Conservation (phyloP, 179 eudicot genomes). For the Patellifolia procumbens region DNA sequence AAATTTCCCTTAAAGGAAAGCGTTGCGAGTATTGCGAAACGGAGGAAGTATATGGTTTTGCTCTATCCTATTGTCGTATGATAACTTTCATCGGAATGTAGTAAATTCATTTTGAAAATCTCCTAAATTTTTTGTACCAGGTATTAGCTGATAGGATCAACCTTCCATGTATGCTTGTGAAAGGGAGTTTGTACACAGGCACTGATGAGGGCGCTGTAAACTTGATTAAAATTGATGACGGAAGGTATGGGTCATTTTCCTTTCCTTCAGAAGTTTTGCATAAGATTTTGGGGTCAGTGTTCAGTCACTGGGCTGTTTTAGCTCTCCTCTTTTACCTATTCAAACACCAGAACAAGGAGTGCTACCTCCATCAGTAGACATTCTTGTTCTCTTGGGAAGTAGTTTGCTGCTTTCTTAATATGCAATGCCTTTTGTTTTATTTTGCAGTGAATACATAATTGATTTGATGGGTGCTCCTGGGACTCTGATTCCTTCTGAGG, state of each 20-base stretch:
- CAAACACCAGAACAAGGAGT: not conserved
- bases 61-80: not conserved
- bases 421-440: slow-evolving; percentile 23
- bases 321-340: not conserved
- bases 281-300: slow-evolving; percentile 1
- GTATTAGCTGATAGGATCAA: slow-evolving; percentile 88
- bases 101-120: not conserved
- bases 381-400: slow-evolving; percentile 12
- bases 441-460: slow-evolving; percentile 82
- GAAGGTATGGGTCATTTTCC: slow-evolving; percentile 58
- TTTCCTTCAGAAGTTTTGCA: slow-evolving; percentile 5
- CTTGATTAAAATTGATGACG: slow-evolving; percentile 77
- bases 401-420: not conserved
- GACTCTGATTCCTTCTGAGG: slow-evolving; percentile 82
- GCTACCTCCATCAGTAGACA: not conserved
- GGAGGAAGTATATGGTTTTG: slow-evolving; percentile 1
- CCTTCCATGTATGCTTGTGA: slow-evolving; percentile 96
- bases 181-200: slow-evolving; percentile 98
- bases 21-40: no score
- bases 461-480: slow-evolving; percentile 99
- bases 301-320: not conserved
- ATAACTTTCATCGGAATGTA: not conserved
- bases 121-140: slow-evolving; percentile 38
- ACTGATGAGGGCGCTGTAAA: slow-evolving; percentile 99
- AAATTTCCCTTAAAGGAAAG: no score